phyloP scores from a whole-genome alignment of 306 rosid genomes.

The Pyrus bretschneideri region DNA sequence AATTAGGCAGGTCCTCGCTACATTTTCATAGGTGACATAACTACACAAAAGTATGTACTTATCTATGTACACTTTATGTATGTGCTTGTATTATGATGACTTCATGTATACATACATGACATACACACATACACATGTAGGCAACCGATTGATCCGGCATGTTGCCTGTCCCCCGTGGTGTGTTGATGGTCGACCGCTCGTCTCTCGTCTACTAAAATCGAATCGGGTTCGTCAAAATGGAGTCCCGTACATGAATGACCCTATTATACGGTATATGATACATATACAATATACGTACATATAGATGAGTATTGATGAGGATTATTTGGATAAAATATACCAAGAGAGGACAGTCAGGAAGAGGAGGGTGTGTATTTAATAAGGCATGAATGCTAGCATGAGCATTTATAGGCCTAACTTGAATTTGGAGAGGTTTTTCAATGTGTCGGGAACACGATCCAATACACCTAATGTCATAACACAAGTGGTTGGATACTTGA shows the following conservation, averaged over 20 bases:
- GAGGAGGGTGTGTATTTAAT: constrained; percentile 12
- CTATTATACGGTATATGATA: background rate
- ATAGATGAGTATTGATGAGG: background rate
- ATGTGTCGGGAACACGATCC: accelerated
- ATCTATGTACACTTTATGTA: too few relatives aligned
- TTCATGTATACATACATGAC: background rate
- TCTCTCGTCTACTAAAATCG: background rate
- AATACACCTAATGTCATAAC: too few relatives aligned
- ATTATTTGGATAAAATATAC: background rate
- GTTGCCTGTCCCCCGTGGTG: background rate
- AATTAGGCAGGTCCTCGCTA: background rate
- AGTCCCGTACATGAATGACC: background rate
- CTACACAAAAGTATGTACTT: background rate
- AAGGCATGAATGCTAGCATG: constrained; percentile 3
- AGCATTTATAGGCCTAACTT: constrained; percentile 36
- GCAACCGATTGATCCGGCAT: background rate
- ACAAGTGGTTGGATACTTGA: too few relatives aligned
- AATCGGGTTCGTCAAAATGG: background rate
- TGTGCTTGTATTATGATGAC: background rate
- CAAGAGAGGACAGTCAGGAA: background rate
- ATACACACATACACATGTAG: background rate
- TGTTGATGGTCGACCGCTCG: background rate
- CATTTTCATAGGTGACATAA: background rate
- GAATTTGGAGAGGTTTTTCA: background rate
- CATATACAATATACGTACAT: background rate